Evolutionary conservation across 345 rosid species (phyloP), one percentile per base, ranked within the genome.

Genomic region (Acer saccharum): DNA sequence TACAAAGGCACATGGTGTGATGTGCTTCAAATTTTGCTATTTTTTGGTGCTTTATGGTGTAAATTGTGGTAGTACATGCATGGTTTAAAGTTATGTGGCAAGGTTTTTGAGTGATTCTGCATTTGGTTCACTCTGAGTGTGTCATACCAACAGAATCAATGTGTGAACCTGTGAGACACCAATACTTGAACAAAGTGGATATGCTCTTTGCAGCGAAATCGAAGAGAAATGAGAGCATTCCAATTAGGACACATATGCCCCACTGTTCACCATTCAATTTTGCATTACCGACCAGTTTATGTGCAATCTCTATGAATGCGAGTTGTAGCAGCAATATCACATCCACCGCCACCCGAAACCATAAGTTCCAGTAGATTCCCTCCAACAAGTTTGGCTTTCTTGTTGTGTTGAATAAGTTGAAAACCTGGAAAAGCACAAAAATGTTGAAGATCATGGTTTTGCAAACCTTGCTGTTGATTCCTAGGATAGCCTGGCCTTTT

Each of bases 361-460:
- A 71, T 55, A 4, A 7, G 29, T 71, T 71, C 27, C 10, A 17
- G 1, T 55, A 18, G 75, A 72, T 35, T 10, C 75, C 75, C 29
- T 57, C 35, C 32, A 72, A n/a, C 3, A 71, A 4, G 18, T 72
- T 13, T 12, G 50, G 75, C 7, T 72, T 27, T 72, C 65, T 8
- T 4, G 5, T 71, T 5, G 65, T 16, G 11, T 57, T 72, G 52
- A 72, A 32, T 32, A 18, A 29, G 50, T 72, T 72, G 65, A 72
- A 72, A n/a, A 72, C 65, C 48, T 55, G 75, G 29, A 16, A 57
- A 1, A 72, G 50, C 7, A 72, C 23, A 9, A 72, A 55, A 39
- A 29, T 72, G 35, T 72, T 72, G 75, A 72, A 72, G 3, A 57
- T 20, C 75, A 72, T 72, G 52, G 48, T 57, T 72, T 72, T 29